These are phyloP conservation scores for Globisporangium iwayamae DNA, from an alignment of 352 stramenopile species.

Conservation along the genomic window DNA sequence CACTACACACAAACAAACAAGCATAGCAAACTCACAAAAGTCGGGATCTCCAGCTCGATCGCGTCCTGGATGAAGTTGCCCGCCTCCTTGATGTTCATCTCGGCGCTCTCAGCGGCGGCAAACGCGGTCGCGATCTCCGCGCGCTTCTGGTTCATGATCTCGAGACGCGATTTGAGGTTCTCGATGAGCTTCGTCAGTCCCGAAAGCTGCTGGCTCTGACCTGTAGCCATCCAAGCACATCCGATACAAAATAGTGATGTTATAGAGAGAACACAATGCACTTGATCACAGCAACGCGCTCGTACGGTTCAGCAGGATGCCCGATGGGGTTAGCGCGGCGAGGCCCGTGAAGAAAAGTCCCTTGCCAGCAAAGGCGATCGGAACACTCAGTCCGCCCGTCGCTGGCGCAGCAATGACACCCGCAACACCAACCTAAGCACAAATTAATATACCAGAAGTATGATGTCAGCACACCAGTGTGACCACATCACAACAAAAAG, in stretches of 20 bases:
- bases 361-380: slow-evolving; percentile 81
- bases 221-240: slow-evolving; percentile 21
- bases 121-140: slow-evolving; percentile 73
- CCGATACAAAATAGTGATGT: background rate
- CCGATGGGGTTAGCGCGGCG: slow-evolving; percentile 75
- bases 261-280: background rate
- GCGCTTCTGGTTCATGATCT: slow-evolving; percentile 85
- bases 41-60: slow-evolving; percentile 71
- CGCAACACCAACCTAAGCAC: slow-evolving; percentile 51
- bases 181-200: slow-evolving; percentile 73
- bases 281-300: too few relatives aligned
- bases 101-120: slow-evolving; percentile 60
- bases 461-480: background rate
- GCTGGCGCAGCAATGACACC: slow-evolving; percentile 72
- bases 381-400: slow-evolving; percentile 76
- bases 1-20: background rate
- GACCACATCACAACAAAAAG: too few relatives aligned
- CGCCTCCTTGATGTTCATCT: slow-evolving; percentile 83
- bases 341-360: slow-evolving; percentile 80
- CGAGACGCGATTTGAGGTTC: slow-evolving; percentile 76
- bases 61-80: slow-evolving; percentile 79
- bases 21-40: slow-evolving; percentile 4
- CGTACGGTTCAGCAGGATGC: slow-evolving; percentile 84
- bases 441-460: background rate
- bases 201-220: slow-evolving; percentile 77